Evolutionary conservation across 495 filamentous ascomycete species (phyloP), one percentile per base, ranked within the genome.

Genomic region (Evernia prunastri): DNA sequence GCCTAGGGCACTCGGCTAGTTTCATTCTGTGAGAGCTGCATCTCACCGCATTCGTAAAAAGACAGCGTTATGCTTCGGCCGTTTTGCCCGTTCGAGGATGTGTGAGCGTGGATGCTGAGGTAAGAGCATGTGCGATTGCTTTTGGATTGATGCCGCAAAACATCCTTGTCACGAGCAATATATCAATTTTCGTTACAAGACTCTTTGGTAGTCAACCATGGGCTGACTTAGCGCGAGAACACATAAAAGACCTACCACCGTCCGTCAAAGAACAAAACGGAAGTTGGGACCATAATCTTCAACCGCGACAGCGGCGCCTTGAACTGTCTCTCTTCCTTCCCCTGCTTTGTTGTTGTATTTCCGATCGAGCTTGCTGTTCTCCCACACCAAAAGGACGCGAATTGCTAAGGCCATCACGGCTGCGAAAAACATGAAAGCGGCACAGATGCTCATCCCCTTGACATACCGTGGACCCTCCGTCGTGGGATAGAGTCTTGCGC

Each of bases 401-500:
- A 84, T 69, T 11, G 65, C 54, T n/a, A 72, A 27, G 0, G 79
- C 77, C 49, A 84, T 68, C 10, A 81, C 7, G 2, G 72, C 76
- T 59, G 80, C 82, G 63, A 81, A 78, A 57, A 80, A 73, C 81
- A 84, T 80, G 63, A 84, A 83, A 18, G 72, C 77, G 0, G 80
- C 82, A 64, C 83, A 85, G 37, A 83, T 64, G 31, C 66, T 66
- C 78, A 81, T 82, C 1, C 83, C 82, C 59, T 71, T 75, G 11
- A 72, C 61, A 63, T 80, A 85, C 37, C 77, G 79, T 25, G 83
- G 83, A 12, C 63, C 72, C 8, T 84, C 75, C 2, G 63, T 60
- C 0, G 64, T 60, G 0, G 84, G 84, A 60, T 85, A 87, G 31
- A 86, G 66, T 58, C 83, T 74, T 29, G 83, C 85, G 0, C 84